Evolutionary conservation across 1,284 basidiomycete species (phyloP), one percentile per base, ranked within the genome.

Genomic region (Boletus sp.): DNA sequence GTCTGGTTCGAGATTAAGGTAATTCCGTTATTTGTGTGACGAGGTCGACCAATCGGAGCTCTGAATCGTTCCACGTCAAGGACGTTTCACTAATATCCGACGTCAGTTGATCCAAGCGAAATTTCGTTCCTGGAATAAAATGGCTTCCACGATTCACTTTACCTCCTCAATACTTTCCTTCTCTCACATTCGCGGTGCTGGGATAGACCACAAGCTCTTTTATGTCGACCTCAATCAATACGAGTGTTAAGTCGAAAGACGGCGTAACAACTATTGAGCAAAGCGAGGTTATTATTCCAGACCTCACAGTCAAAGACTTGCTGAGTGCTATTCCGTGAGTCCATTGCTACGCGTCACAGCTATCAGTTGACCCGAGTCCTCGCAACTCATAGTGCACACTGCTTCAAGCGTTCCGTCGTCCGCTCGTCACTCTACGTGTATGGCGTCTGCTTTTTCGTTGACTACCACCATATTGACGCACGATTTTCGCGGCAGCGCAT

Each of bases 331-430:
- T 98, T 65, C 94, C 92, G 91, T 93, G 64, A 57, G 81, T 78
- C 36, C 30, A 30, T 32, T 8, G 5, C 6, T 23, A 5, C n/a
- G n/a, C n/a, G n/a, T n/a, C n/a, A 23, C 4, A 16, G 4, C 5
- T 17, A 22, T 4, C 4, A 41, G 12, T 25, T 41, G 23, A 56
- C 20, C 12, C 9, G 5, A 5, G 8, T 27, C 7, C 3, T 29
- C 19, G 0, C 17, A 8, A 47, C 25, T 1, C 35, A 20, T 57
- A 93, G 93, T 10, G 67, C 88, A 5, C 93, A 95, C 72, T 98
- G 95, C 75, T 93, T 87, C 72, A 78, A 96, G 74, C 89, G 96
- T 55, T 95, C 91, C 1, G 87, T 92, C 1, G 59, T 95, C 64
- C 77, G 77, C 64, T 95, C 94, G 19, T 84, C 81, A 16, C 59